phyloP scores from a whole-genome alignment of 805 yeast species.

The Hanseniaspora jakobsenii region DNA sequence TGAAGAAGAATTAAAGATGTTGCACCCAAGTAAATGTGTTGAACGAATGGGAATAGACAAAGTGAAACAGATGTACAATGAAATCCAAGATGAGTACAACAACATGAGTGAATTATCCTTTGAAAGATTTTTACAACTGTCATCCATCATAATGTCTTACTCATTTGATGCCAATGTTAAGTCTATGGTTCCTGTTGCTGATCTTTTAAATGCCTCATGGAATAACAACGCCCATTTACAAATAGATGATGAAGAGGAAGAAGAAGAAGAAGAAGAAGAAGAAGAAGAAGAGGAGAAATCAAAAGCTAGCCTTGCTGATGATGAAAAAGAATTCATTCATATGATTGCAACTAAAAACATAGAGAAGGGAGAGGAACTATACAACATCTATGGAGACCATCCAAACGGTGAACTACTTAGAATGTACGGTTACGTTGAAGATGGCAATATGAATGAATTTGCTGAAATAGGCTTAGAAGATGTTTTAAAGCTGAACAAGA shows the following conservation, averaged over 20 bases:
- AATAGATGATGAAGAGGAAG: constrained; percentile 22
- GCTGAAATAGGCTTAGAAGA: constrained; percentile 51
- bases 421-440: constrained; percentile 84
- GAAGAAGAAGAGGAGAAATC: too few relatives aligned
- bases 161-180: constrained; percentile 63
- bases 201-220: constrained; percentile 62
- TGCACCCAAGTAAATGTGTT: constrained; percentile 61
- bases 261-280: too few relatives aligned
- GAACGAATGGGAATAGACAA: constrained; percentile 57
- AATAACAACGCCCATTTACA: constrained; percentile 9
- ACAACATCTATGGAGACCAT: constrained; percentile 79
- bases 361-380: constrained; percentile 57
- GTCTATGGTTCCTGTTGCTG: constrained; percentile 90
- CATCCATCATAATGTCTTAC: constrained; percentile 75
- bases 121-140: constrained; percentile 49
- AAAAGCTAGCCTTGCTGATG: too few relatives aligned
- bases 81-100: constrained; percentile 31
- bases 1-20: constrained; percentile 40
- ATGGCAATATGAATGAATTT: constrained; percentile 63
- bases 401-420: constrained; percentile 86
- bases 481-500: constrained; percentile 22
- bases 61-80: constrained; percentile 49
- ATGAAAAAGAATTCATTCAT: constrained; percentile 31
- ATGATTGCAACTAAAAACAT: constrained; percentile 62
- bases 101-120: constrained; percentile 1